These are phyloP conservation scores for Colletotrichum sp. DNA, from an alignment of 2,329 filamentous ascomycete genomes.

Conservation along the genomic window DNA sequence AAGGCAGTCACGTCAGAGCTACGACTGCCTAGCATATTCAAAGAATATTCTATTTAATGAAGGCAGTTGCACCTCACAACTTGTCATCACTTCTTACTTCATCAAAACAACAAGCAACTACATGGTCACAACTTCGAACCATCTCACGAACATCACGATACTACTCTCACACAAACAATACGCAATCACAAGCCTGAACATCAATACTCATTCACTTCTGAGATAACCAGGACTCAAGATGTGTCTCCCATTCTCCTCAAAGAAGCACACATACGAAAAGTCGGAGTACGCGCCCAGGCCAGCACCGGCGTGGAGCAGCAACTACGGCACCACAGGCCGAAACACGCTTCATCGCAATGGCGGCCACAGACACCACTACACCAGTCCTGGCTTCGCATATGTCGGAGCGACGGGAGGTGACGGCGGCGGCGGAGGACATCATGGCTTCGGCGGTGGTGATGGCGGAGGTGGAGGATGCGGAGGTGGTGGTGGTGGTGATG, in stretches of 20 bases:
- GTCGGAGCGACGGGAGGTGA: not conserved
- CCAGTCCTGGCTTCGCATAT: not conserved
- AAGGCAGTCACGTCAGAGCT: not conserved
- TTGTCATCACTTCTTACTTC: not conserved
- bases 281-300: not conserved
- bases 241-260: not conserved
- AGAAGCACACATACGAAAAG: not conserved
- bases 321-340: not conserved
- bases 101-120: not conserved
- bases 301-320: not conserved
- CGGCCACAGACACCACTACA: not conserved
- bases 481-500: not conserved
- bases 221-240: not conserved
- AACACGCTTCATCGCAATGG: not conserved
- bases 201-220: fast-evolving
- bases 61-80: not conserved
- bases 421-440: not conserved
- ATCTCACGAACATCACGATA: not conserved
- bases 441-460: not conserved
- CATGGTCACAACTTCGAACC: not conserved
- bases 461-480: not conserved
- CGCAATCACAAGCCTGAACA: not conserved
- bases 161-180: not conserved
- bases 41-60: not conserved
- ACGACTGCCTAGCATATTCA: not conserved